Evolutionary conservation across 306 rosid species (phyloP).

Genomic region (Nissolia schottii): DNA sequence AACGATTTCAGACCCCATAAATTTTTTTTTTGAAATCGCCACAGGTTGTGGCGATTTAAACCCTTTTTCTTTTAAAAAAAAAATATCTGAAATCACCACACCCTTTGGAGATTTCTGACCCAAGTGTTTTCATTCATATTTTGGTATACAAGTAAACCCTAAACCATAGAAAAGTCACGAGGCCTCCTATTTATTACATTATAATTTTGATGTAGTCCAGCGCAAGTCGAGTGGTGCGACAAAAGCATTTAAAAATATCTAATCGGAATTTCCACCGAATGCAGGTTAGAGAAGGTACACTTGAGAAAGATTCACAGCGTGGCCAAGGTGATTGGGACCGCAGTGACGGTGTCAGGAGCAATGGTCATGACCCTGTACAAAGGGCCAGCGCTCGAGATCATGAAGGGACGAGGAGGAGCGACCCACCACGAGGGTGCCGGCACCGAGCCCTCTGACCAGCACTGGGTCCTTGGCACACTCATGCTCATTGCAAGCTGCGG

Average conservation of each 20-base stretch:
- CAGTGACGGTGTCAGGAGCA: slow-evolving; percentile 76
- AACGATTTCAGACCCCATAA: too few species aligned
- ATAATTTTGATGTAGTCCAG: not conserved
- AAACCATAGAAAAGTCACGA: too few species aligned
- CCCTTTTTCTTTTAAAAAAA: too few species aligned
- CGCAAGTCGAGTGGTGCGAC: not conserved
- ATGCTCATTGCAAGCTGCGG: slow-evolving; percentile 65
- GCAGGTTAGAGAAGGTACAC: slow-evolving; percentile 83
- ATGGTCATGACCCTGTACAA: slow-evolving; percentile 95
- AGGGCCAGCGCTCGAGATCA: slow-evolving; percentile 62
- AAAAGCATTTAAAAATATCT: not conserved
- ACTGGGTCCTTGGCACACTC: slow-evolving; percentile 74
- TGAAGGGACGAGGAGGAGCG: slow-evolving; percentile 29
- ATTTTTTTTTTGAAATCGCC: too few species aligned
- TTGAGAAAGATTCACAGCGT: slow-evolving; percentile 61
- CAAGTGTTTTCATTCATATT: too few species aligned
- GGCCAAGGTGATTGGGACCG: slow-evolving; percentile 81
- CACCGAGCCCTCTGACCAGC: slow-evolving; percentile 48
- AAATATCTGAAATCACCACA: too few species aligned
- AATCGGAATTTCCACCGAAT: not conserved
- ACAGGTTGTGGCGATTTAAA: too few species aligned
- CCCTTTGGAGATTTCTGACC: too few species aligned
- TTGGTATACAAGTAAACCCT: too few species aligned
- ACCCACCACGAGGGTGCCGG: slow-evolving; percentile 23
- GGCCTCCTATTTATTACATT: not conserved